Evolutionary conservation across 1,284 basidiomycete genomes (phyloP).

Genomic region (Tranzscheliella williamsii): DNA sequence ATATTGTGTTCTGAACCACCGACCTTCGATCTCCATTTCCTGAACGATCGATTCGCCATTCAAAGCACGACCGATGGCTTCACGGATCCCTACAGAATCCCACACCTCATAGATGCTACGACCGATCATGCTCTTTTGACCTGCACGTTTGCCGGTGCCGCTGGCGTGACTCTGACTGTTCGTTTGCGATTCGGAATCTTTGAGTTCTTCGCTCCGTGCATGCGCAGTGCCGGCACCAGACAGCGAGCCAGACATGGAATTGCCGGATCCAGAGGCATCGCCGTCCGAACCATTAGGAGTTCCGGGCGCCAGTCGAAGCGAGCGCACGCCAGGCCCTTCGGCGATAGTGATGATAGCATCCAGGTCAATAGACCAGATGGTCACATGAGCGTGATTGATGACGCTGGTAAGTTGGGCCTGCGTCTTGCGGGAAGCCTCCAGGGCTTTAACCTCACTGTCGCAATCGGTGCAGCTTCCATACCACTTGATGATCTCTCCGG

Average conservation of each 20-base stretch:
- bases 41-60: conserved; percentile 48
- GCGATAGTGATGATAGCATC: conserved; percentile 51
- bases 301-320: conserved; percentile 47
- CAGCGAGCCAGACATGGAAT: conserved; percentile 26
- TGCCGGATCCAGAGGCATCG: conserved; percentile 16
- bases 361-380: conserved; percentile 53
- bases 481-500: conserved; percentile 58
- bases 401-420: conserved; percentile 53
- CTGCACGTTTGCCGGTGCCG: conserved; percentile 22
- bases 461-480: conserved; percentile 59
- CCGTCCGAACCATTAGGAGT: conserved; percentile 47
- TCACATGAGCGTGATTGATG: conserved; percentile 57
- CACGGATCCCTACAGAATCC: conserved; percentile 45
- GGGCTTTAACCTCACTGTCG: conserved; percentile 53
- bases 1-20: conserved; percentile 56
- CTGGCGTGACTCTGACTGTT: conserved; percentile 41
- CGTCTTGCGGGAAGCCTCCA: conserved; percentile 45
- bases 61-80: conserved; percentile 44
- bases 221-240: conserved; percentile 6
- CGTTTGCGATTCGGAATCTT: conserved; percentile 35
- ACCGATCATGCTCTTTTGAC: conserved; percentile 46
- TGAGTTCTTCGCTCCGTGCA: conserved; percentile 25
- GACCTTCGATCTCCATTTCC: conserved; percentile 55
- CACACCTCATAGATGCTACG: conserved; percentile 50
- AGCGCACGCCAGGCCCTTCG: conserved; percentile 52